Base-by-base conservation (phyloP, 73 alveolate genomes). In the Blepharisma japonicum region DNA sequence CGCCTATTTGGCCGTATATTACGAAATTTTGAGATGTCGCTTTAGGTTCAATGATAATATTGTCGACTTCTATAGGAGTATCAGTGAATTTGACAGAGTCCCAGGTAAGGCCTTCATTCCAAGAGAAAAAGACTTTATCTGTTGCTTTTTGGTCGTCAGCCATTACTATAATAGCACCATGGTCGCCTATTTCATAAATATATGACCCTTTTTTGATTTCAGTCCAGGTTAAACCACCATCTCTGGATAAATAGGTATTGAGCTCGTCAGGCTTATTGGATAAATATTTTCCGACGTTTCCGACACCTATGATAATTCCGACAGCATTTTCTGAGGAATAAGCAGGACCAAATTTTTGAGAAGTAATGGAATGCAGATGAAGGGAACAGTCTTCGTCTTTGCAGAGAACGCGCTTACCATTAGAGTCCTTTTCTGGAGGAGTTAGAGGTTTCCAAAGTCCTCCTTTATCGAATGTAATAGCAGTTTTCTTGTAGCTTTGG, bases 131-230 rank as follows among this genome's bases (percentile, higher is more conserved):
- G 38, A 94, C 80, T 3, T 76, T 71, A 46, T 91, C 87, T 5
- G 98, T 89, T 6, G 92, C 82, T 74, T 85, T 79, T 72, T 78
- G 55, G 79, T 83, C 83, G 18, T 77, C 79, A 6, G 98, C 98
- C 88, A 94, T 85, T 38, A 94, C 97, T 6, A 95, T 82, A 51
- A 95, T 81, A 11, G 96, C 98, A 14, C 99, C 99, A 78, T 95
- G 99, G 86, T 95, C 98, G 2, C 98, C 99, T 8, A 89, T 81
- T 80, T 95, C 99, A 77, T 87, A 92, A 47, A 95, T 90, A 61
- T 84, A 91, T 8, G 96, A 83, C 23, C 98, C 98, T 53, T 95
- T 93, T 55, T 56, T 83, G 20, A 93, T 83, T 81, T 95, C 98
- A n/a, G 56, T 55, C 98, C 98, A 95, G 9, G 91, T 82, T 27